Evolutionary conservation across 2,329 filamentous ascomycete species (phyloP), one percentile per base, ranked within the genome.

Genomic region (Fusarium fracticaudum): DNA sequence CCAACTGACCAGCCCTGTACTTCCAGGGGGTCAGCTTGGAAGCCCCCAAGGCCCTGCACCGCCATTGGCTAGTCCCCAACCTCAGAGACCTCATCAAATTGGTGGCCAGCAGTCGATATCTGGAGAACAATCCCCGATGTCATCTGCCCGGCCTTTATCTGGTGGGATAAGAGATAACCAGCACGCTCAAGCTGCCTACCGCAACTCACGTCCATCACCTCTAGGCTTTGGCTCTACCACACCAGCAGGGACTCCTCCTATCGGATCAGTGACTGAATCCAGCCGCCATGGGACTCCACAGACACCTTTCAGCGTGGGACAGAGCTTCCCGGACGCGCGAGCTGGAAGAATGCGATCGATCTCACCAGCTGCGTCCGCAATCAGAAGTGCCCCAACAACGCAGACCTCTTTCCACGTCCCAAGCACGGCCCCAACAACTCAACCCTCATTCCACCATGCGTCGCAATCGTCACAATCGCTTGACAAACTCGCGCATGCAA

Each of bases 391-490:
- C 33, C 76, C 69, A 10, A 50, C 53, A 45, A 63, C 73, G 4
- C 76, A 76, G 26, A 51, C 53, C 6, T 71, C 68, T 11, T 66
- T 68, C 33, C 74, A 78, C 37, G 37, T 64, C 22, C 68, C 69
- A 43, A 78, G 67, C 29, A 69, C 72, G 14, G 65, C 62, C 47
- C 73, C 67, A 20, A 53, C 62, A 54, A 60, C 75, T 7, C 76
- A 76, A 24, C 29, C 44, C 9, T 69, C 67, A 17, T 66, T 68
- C 35, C 75, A 77, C 33, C 53, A 64, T 33, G 35, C 37, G 15
- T 43, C 51, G 8, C 57, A 51, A 29, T 71, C 77, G 26, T 72
- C 69, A 24, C 74, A 71, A 20, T 78, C 77, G 22, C 33, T 78
- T 26, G 75, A 78, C n/a, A 76, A 72, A 26, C 45, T 72, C 14